These are phyloP conservation scores for Alternaria sp. DNA, from an alignment of 2,329 filamentous ascomycete species.

Conservation along the genomic window DNA sequence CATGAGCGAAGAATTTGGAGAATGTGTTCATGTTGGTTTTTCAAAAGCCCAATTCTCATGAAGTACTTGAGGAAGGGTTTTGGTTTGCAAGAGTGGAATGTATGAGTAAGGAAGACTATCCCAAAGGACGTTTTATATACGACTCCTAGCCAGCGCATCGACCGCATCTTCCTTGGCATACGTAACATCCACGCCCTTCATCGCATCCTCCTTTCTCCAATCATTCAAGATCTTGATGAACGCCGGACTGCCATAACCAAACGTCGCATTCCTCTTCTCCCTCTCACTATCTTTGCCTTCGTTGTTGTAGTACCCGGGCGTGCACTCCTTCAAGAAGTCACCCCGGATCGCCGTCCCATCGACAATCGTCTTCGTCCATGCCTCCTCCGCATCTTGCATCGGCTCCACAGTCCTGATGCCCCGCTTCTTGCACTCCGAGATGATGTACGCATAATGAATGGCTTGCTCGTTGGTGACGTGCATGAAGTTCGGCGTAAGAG, in stretches of 20 bases:
- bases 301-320: slow-evolving; percentile 61
- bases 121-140: not conserved
- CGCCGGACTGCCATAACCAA: slow-evolving; percentile 37
- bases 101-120: not conserved
- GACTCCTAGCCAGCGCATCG: not conserved
- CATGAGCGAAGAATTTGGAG: not conserved
- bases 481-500: slow-evolving; percentile 35
- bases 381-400: slow-evolving; percentile 55
- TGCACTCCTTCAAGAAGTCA: slow-evolving; percentile 55
- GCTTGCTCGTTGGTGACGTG: slow-evolving; percentile 35
- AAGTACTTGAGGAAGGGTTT: too few species aligned
- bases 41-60: not conserved
- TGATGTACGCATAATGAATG: slow-evolving; percentile 55
- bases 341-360: slow-evolving; percentile 51
- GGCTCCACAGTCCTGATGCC: slow-evolving; percentile 52
- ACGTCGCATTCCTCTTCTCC: slow-evolving; percentile 27
- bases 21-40: not conserved
- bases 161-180: not conserved
- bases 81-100: too few species aligned
- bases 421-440: slow-evolving; percentile 44
- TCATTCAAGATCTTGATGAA: slow-evolving; percentile 42
- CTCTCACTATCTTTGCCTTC: slow-evolving; percentile 21
- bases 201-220: slow-evolving; percentile 37
- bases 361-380: slow-evolving; percentile 56
- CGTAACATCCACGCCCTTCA: slow-evolving; percentile 31